Base-by-base conservation (phyloP, 2,329 filamentous ascomycete species). In the Fusarium vanettenii region DNA sequence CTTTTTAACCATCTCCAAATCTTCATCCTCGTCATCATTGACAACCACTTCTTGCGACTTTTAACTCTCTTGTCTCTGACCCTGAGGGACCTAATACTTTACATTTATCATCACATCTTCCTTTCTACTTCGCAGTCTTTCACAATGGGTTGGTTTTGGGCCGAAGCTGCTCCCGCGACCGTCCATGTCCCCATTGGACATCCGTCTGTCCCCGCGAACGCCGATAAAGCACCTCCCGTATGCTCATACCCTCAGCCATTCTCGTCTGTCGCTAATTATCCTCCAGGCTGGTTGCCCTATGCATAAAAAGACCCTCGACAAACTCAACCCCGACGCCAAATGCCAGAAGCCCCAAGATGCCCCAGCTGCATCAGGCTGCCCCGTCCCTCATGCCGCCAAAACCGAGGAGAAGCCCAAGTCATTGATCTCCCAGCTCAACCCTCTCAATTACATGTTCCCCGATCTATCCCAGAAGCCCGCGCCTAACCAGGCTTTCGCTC, bases 371-470 rank as follows among this genome's bases (percentile, higher is more conserved):
- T 80, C 81, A 14, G 79, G 77, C 31, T 85, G 81, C 67, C 88
- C 87, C 31, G 84, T 89, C 14, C 84, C 86, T 18, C 86, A 88
- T 75, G 83, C 76, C 33, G 79, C 78, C 56, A 70, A 77, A 45
- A 65, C 73, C 13, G 70, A 81, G 25, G 79, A 84, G 45, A 80
- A 86, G 71, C 78, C 84, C 43, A 83, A 84, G 69, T 88, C 87
- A 1, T 80, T 88, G 22, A 81, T 91, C 11, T 90, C 89, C 4
- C 89, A 88, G 78, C 84, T 91, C 64, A 91, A 91, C 79, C 89
- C 89, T 6, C 88, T 99, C 63, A 99, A 99, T 86, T 98, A 96
- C 87, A 99, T 99, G 96, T 97, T 97, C 82, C 88, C 90, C 45
- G 91, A 93, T 71, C 88, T 98, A 55, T 96, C 95, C 8, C 96